Percentiles rank a stretch among this genome's conserved stretches.
Evolutionary conservation across 2,329 filamentous ascomycete species (phyloP).

Genomic region (Byssochlamys sp.): DNA sequence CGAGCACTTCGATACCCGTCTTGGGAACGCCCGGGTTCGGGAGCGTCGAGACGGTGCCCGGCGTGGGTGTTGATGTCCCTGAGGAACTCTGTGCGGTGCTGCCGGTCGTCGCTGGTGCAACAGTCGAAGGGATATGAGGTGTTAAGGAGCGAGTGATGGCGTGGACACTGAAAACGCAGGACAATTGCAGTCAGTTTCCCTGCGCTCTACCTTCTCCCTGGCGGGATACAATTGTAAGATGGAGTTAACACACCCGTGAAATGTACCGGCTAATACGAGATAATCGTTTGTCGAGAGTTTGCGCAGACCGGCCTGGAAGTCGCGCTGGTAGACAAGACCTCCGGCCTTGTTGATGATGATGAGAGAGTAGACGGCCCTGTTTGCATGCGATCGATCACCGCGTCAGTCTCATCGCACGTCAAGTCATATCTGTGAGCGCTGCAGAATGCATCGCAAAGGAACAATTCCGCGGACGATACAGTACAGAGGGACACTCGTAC

Average conservation of each 20-base stretch:
- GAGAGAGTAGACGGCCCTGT: constrained; percentile 85
- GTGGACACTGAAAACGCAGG: constrained; percentile 43
- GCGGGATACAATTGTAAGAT: background rate
- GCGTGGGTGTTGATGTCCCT: constrained; percentile 22
- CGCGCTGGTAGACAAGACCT: constrained; percentile 89
- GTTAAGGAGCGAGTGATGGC: constrained; percentile 52
- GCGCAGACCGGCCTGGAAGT: constrained; percentile 77
- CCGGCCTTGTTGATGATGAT: constrained; percentile 99
- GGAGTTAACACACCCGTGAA: constrained; percentile 62
- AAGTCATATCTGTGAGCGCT: background rate
- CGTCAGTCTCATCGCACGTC: background rate
- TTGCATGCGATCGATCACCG: background rate
- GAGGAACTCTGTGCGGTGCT: constrained; percentile 17
- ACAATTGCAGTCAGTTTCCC: background rate
- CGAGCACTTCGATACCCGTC: constrained; percentile 78
- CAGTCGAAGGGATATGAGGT: constrained; percentile 33
- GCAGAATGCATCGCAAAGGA: too few species aligned
- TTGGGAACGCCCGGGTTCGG: constrained; percentile 24
- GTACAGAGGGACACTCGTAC: background rate
- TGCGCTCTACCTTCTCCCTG: background rate
- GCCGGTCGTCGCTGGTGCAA: constrained; percentile 18
- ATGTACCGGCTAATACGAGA: constrained; percentile 90
- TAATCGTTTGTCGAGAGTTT: constrained; percentile 93
- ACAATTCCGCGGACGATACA: background rate
- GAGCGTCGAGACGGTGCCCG: constrained; percentile 17